These are phyloP conservation scores for Excoecaria cochinchinensis DNA, from an alignment of 345 rosid species.

Conservation along the genomic window DNA sequence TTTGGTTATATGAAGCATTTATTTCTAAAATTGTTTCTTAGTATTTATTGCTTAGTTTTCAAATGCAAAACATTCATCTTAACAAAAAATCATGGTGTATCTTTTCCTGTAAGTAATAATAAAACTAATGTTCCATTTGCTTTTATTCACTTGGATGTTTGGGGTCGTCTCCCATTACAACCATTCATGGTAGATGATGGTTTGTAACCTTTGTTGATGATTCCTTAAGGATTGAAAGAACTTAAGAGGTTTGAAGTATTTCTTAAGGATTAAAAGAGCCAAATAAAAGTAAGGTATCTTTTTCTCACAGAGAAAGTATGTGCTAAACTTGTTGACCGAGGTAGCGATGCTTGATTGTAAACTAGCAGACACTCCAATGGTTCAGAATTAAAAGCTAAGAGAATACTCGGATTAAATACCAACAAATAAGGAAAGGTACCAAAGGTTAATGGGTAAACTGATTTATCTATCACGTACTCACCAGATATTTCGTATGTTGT, in stretches of 20 bases:
- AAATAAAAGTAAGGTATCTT: background rate
- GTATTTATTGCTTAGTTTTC: background rate
- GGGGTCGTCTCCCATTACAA: background rate
- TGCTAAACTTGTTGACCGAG: background rate
- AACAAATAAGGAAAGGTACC: background rate
- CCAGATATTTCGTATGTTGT: background rate
- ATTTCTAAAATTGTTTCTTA: background rate
- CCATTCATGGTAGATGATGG: background rate
- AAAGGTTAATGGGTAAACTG: background rate
- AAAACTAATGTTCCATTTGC: background rate
- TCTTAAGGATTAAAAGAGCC: background rate
- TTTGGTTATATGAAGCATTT: background rate
- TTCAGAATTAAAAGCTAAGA: background rate
- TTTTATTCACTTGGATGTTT: background rate
- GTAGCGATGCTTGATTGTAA: background rate
- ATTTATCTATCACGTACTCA: background rate
- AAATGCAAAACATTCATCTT: background rate
- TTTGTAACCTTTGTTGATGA: background rate
- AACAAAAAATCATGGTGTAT: background rate
- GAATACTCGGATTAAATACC: background rate
- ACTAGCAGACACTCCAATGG: fast-evolving
- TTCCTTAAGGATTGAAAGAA: too few relatives aligned
- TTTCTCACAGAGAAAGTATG: background rate
- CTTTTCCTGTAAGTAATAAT: background rate
- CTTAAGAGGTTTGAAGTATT: background rate